These are phyloP conservation scores for Plasmodium adleri DNA, from an alignment of 169 alveolate species.

Conservation along the genomic window DNA sequence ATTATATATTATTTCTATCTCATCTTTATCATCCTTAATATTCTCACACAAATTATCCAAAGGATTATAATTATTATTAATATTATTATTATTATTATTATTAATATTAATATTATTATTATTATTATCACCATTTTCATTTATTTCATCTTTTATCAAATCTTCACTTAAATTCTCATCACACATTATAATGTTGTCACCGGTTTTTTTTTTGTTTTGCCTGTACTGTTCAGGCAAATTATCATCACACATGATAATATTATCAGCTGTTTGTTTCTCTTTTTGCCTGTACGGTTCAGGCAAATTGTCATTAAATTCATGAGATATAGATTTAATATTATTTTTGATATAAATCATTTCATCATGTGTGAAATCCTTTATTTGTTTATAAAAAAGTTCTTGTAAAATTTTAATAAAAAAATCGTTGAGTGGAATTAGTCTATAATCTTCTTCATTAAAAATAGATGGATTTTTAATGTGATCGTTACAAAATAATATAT, in stretches of 20 bases:
- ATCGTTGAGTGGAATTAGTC: conserved; percentile 53
- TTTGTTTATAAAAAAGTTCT: not conserved
- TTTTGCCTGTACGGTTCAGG: not conserved
- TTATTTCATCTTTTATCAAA: not conserved
- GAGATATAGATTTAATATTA: not conserved
- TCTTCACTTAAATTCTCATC: not conserved
- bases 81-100: not conserved
- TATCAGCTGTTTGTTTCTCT: too few species aligned
- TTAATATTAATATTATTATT: not conserved
- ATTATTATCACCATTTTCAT: not conserved
- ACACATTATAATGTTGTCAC: not conserved
- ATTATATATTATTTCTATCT: conserved; percentile 1
- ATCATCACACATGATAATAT: not conserved
- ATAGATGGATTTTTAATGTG: not conserved
- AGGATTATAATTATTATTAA: not conserved
- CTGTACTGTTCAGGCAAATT: not conserved
- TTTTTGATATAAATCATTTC: not conserved
- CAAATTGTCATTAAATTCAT: not conserved
- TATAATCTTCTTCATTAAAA: conserved; percentile 10
- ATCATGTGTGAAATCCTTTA: not conserved
- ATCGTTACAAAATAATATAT: too few species aligned
- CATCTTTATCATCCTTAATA: not conserved
- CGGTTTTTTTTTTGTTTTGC: too few species aligned
- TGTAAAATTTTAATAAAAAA: conserved; percentile 27
- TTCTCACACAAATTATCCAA: not conserved